phyloP scores from a whole-genome alignment of 306 rosid species.

The Dalbergia cultrata region DNA sequence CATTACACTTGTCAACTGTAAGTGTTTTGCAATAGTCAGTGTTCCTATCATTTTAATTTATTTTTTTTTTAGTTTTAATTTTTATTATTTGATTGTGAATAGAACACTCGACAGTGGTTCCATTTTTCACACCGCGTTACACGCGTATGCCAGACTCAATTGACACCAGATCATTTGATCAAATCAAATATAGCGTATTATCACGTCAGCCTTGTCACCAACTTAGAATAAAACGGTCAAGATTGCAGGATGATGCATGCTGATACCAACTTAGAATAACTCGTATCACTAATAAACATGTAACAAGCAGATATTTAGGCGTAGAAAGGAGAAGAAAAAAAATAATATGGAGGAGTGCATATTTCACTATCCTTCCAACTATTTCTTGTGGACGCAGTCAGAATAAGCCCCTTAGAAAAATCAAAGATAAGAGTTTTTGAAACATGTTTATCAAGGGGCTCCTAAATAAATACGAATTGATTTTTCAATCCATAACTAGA shows the following conservation, averaged over 20 bases:
- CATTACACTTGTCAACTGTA: no score
- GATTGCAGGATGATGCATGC: neutral
- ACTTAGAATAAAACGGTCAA: no score
- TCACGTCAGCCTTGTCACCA: no score
- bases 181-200: no score
- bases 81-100: no score
- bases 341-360: no score
- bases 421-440: neutral
- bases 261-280: neutral
- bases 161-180: no score
- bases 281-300: neutral
- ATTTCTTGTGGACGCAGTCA: neutral
- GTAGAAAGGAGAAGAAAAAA: neutral
- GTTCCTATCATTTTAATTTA: no score
- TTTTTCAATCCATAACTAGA: slow-evolving; percentile 28
- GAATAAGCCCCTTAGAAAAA: neutral
- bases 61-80: no score
- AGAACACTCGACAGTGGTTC: no score
- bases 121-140: neutral
- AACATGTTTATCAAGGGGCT: slow-evolving; percentile 5
- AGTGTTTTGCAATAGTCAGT: no score
- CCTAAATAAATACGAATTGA: slow-evolving; percentile 4
- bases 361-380: neutral
- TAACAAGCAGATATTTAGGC: neutral
- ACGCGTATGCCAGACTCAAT: neutral